Base-by-base conservation (phyloP, 495 filamentous ascomycete genomes). In the Amniculicola lignicola region DNA sequence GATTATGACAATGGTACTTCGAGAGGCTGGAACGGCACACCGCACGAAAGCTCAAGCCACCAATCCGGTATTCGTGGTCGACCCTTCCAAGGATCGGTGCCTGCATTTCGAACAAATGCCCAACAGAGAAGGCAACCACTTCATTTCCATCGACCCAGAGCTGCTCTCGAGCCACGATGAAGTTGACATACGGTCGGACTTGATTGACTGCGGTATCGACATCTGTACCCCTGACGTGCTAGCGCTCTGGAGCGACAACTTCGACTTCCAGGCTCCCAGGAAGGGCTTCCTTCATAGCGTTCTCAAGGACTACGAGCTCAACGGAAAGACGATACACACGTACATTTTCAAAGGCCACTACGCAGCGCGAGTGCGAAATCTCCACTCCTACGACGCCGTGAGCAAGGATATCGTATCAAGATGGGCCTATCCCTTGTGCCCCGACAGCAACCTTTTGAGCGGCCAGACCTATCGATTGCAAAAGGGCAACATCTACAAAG, bases 161-260 rank as follows among this genome's bases (percentile, higher is more conserved):
- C 70, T 90, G 18, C 75, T 89, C 0, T 74, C 77, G 12, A 68
- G 71, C 9, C 77, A 86, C 59, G 69, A 78, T 10, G 83, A 91
- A 62, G 76, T 91, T 52, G 89, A 94, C 54, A 72, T 95, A 23
- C 85, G 92, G 3, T 78, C 85, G 40, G 93, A 99, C 63, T 74
- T 99, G 45, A 87, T 96, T 49, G 94, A 99, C 72, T 93, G 89
- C 64, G 88, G 85, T 49, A 92, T 99, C 67, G 93, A 99, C 66
- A 97, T 99, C 57, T 99, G 94, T 70, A 96, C 94, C 0, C 90
- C 91, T 0, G 93, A 97, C 62, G 89, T 96, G 16, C 77, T 97
- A 38, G 90, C 90, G 24, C 73, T 96, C 53, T 99, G 93, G 89
- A 90, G 89, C 5, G 93, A 99, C 67, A 94, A 89, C 67, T 99